These are phyloP conservation scores for Spergularia marina DNA, from an alignment of 148 eudicot genomes.

Conservation along the genomic window DNA sequence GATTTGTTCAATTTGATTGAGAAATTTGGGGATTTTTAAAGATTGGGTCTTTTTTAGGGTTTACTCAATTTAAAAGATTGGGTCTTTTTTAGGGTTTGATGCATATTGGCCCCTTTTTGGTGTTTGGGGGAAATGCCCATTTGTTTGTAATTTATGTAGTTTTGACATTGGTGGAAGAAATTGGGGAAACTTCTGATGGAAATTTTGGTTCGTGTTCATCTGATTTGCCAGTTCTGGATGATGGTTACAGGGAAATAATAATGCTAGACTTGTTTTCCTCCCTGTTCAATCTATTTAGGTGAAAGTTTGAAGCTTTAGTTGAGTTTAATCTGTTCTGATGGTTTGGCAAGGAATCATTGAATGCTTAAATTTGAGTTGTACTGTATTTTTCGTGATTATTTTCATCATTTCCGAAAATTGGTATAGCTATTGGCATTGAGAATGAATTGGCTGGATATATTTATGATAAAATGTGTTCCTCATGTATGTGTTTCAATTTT, in stretches of 20 bases:
- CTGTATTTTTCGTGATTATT: not conserved
- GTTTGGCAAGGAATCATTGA: not conserved
- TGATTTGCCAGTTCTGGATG: not conserved
- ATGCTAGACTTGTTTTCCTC: not conserved
- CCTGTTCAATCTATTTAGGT: not conserved
- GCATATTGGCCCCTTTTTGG: not conserved
- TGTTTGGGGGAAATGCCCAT: not conserved
- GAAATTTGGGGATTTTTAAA: conserved; percentile 1
- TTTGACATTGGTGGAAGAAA: not conserved
- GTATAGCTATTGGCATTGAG: not conserved
- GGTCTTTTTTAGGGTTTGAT: conserved; percentile 11
- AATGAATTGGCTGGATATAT: not conserved
- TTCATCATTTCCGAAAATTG: not conserved
- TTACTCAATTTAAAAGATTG: not conserved
- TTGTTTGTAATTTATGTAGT: not conserved
- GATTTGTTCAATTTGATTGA: not conserved
- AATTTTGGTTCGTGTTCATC: not conserved
- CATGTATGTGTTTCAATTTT: not conserved
- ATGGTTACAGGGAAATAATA: not conserved
- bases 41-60: too few relatives aligned
- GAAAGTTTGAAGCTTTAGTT: not conserved
- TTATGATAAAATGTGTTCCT: not conserved
- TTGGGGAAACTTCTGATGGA: not conserved
- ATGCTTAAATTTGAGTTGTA: not conserved
- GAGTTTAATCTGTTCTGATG: not conserved